phyloP scores from a whole-genome alignment of 2,329 filamentous ascomycete species.

The Parafenestella ontariensis region DNA sequence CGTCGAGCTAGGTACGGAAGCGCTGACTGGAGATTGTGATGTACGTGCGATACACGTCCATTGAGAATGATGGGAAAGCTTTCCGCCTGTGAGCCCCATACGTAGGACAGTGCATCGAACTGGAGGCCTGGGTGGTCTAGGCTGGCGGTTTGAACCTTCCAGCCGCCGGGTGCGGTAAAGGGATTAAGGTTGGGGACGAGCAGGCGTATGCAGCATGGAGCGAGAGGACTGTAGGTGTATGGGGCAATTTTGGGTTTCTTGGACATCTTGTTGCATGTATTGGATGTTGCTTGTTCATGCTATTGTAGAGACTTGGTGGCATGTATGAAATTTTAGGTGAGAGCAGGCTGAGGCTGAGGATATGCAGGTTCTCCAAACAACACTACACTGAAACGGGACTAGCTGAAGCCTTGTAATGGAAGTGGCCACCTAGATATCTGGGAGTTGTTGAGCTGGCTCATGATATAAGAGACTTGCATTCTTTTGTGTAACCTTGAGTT shows the following conservation, averaged over 20 bases:
- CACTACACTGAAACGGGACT: too few species aligned
- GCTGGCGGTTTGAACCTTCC: neutral
- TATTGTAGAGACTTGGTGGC: neutral
- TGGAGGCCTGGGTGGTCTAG: neutral
- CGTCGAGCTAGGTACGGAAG: constrained; percentile 2
- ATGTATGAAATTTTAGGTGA: too few species aligned
- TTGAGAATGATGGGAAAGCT: neutral
- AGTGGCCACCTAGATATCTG: too few species aligned
- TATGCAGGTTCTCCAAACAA: too few species aligned
- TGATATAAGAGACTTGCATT: too few species aligned
- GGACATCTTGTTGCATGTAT: neutral
- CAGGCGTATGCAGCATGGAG: neutral
- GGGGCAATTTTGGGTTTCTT: neutral
- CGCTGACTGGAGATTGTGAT: constrained; percentile 4
- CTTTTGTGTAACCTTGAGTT: too few species aligned
- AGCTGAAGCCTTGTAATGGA: too few species aligned
- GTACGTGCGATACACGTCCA: neutral
- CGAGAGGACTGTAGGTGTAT: neutral
- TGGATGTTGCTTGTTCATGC: neutral
- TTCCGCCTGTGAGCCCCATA: neutral
- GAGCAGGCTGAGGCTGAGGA: too few species aligned
- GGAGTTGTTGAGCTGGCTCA: too few species aligned
- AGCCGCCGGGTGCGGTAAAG: neutral
- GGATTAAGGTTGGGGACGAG: neutral
- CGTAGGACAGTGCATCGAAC: constrained; percentile 3